These are phyloP conservation scores for Primulina tabacum DNA, from an alignment of 257 asterid species.

Conservation along the genomic window DNA sequence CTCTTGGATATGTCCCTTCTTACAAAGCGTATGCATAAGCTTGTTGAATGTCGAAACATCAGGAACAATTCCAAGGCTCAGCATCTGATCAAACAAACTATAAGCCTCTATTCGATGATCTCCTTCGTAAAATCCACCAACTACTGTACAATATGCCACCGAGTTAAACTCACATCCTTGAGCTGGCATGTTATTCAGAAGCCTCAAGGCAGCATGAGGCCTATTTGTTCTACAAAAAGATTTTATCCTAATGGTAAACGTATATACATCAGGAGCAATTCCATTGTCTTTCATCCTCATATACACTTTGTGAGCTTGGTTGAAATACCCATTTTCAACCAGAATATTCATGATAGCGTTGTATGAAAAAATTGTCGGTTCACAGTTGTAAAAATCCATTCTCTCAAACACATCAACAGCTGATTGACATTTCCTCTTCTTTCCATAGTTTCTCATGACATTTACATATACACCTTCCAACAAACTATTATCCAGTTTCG, in stretches of 20 bases:
- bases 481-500: slow-evolving; percentile 39
- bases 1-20: slow-evolving; percentile 67
- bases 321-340: slow-evolving; percentile 65
- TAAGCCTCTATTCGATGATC: slow-evolving; percentile 45
- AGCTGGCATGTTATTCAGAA: slow-evolving; percentile 72
- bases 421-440: slow-evolving; percentile 62
- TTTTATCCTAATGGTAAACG: slow-evolving; percentile 76
- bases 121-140: slow-evolving; percentile 73
- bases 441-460: slow-evolving; percentile 76
- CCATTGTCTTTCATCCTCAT: slow-evolving; percentile 78
- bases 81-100: slow-evolving; percentile 72
- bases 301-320: slow-evolving; percentile 86
- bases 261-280: slow-evolving; percentile 72
- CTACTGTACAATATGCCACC: slow-evolving; percentile 71
- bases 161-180: slow-evolving; percentile 74
- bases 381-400: slow-evolving; percentile 87
- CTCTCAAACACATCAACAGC: slow-evolving; percentile 84
- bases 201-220: slow-evolving; percentile 83
- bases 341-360: slow-evolving; percentile 79
- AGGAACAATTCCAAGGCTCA: slow-evolving; percentile 58
- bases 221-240: slow-evolving; percentile 76
- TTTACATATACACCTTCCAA: slow-evolving; percentile 74
- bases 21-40: slow-evolving; percentile 66
- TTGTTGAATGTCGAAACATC: slow-evolving; percentile 68
- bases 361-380: slow-evolving; percentile 61